These are phyloP conservation scores for Globisporangium cylindrosporum DNA, from an alignment of 352 stramenopile species.

Conservation along the genomic window DNA sequence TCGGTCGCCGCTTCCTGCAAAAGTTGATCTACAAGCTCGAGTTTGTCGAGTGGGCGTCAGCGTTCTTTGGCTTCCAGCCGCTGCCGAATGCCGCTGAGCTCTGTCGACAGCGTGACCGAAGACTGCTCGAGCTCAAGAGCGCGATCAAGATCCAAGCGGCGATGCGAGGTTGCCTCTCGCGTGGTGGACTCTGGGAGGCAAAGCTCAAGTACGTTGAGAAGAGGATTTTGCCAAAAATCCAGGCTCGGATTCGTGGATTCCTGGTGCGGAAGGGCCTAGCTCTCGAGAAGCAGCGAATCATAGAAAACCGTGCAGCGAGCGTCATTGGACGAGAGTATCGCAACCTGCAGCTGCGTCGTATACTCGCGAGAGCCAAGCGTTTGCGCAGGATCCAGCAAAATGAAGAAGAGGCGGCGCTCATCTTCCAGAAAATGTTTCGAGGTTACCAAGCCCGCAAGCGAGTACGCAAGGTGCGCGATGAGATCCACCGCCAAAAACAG, in stretches of 20 bases:
- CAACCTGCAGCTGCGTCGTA: slow-evolving; percentile 46
- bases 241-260: slow-evolving; percentile 80
- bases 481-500: slow-evolving; percentile 39
- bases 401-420: slow-evolving; percentile 57
- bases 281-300: slow-evolving; percentile 23
- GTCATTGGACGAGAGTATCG: slow-evolving; percentile 53
- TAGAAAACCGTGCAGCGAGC: slow-evolving; percentile 32
- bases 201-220: slow-evolving; percentile 69
- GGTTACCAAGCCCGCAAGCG: slow-evolving; percentile 52
- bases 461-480: slow-evolving; percentile 42
- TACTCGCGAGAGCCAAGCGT: slow-evolving; percentile 43
- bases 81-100: slow-evolving; percentile 79
- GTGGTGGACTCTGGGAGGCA: slow-evolving; percentile 68
- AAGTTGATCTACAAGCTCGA: slow-evolving; percentile 63
- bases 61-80: slow-evolving; percentile 85
- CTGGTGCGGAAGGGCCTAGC: slow-evolving; percentile 50
- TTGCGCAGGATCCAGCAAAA: slow-evolving; percentile 52
- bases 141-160: slow-evolving; percentile 77
- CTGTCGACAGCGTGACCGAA: slow-evolving; percentile 54
- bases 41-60: slow-evolving; percentile 81
- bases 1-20: slow-evolving; percentile 75
- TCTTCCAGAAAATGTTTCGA: slow-evolving; percentile 77
- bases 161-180: slow-evolving; percentile 75
- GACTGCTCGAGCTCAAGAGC: slow-evolving; percentile 38
- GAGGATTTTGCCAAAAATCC: slow-evolving; percentile 64